Percentiles rank a stretch among this genome's conserved stretches.
Evolutionary conservation across 2,329 filamentous ascomycete genomes (phyloP).

Genomic region (Chaetothyriales sp.): DNA sequence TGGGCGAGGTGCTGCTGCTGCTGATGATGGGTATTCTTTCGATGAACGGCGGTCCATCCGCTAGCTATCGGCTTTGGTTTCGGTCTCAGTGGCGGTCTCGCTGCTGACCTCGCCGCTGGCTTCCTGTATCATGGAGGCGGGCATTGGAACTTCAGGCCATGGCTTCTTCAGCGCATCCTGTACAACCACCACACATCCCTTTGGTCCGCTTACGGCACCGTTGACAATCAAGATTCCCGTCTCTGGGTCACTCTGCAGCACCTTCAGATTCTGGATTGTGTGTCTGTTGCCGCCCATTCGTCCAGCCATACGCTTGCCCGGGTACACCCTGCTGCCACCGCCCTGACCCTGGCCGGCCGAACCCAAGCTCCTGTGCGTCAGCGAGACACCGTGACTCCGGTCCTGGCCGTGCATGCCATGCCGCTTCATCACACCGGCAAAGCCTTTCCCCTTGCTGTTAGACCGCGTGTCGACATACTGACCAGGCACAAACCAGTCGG

Average conservation of each 20-base stretch:
- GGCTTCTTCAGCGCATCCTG: slow-evolving; percentile 86
- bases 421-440: slow-evolving; percentile 94
- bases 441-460: slow-evolving; percentile 74
- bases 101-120: neutral
- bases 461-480: slow-evolving; percentile 79
- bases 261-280: slow-evolving; percentile 80
- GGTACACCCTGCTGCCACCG: slow-evolving; percentile 76
- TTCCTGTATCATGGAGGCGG: neutral
- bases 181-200: slow-evolving; percentile 68
- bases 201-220: slow-evolving; percentile 77
- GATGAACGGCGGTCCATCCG: too few relatives aligned
- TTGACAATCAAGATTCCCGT: slow-evolving; percentile 79
- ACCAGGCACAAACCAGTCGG: slow-evolving; percentile 83
- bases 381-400: slow-evolving; percentile 86
- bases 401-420: slow-evolving; percentile 81
- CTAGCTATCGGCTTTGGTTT: neutral
- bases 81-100: neutral
- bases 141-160: slow-evolving; percentile 40
- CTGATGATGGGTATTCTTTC: too few relatives aligned
- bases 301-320: slow-evolving; percentile 96
- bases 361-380: slow-evolving; percentile 84
- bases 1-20: too few relatives aligned
- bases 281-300: slow-evolving; percentile 82
- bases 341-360: slow-evolving; percentile 81
- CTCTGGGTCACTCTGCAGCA: slow-evolving; percentile 73